phyloP scores from a whole-genome alignment of 2,329 filamentous ascomycete species.

The Penicillium sp. region DNA sequence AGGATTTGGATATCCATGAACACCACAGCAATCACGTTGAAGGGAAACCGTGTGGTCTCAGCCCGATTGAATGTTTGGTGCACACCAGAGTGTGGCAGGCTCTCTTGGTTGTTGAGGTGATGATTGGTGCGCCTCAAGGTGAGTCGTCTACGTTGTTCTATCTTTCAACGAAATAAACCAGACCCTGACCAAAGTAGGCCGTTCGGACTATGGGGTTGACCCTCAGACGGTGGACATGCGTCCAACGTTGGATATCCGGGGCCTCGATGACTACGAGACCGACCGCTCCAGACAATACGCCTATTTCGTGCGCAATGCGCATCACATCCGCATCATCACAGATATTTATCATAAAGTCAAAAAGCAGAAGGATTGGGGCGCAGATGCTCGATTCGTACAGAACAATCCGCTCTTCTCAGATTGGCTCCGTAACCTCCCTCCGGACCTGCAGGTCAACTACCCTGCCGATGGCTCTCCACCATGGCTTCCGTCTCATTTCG shows the following conservation, averaged over 20 bases:
- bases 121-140: conserved; percentile 94
- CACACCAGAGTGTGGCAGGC: conserved; percentile 89
- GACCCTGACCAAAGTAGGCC: conserved; percentile 51
- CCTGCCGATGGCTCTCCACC: conserved; percentile 74
- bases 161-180: not conserved
- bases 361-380: conserved; percentile 77
- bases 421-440: conserved; percentile 73
- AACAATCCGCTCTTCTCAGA: conserved; percentile 72
- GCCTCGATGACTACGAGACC: conserved; percentile 70
- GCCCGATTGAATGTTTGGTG: conserved; percentile 70
- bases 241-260: conserved; percentile 59
- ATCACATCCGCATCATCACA: conserved; percentile 74
- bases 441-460: conserved; percentile 73
- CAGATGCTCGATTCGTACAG: conserved; percentile 76
- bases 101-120: conserved; percentile 78
- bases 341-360: conserved; percentile 69
- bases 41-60: conserved; percentile 66
- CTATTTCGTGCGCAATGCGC: conserved; percentile 72
- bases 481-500: conserved; percentile 79
- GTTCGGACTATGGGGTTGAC: conserved; percentile 72
- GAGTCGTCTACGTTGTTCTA: conserved; percentile 21
- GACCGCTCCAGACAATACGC: conserved; percentile 78
- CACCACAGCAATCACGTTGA: conserved; percentile 75
- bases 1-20: conserved; percentile 84
- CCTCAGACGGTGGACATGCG: conserved; percentile 72